Evolutionary conservation across 2,329 filamentous ascomycete genomes (phyloP).

Genomic region (Aphanoascus verrucosus): DNA sequence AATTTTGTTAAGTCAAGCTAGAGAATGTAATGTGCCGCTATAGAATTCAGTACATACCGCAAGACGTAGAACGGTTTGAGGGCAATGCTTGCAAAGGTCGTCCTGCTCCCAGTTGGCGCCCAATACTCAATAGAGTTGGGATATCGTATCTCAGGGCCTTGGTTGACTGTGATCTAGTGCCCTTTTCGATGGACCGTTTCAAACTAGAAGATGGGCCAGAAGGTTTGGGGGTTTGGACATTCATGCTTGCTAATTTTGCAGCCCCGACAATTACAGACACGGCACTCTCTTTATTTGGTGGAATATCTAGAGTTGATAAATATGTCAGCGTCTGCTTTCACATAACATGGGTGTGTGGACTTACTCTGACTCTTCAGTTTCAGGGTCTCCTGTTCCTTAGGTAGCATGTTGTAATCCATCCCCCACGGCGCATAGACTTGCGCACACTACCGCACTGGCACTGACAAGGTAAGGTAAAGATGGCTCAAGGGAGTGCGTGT

Average conservation of each 20-base stretch:
- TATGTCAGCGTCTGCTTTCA: background rate
- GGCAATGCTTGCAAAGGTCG: background rate
- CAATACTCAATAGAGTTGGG: slow-evolving; percentile 29
- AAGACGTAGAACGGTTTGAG: background rate
- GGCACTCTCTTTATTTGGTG: background rate
- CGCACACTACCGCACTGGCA: background rate
- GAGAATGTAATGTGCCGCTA: background rate
- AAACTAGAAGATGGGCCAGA: background rate
- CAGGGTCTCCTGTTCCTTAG: background rate
- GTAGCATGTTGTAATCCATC: background rate
- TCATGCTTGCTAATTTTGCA: background rate
- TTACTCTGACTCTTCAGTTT: background rate
- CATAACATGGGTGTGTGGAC: background rate
- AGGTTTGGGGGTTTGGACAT: background rate
- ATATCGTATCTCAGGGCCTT: slow-evolving; percentile 28
- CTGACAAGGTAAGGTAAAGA: background rate
- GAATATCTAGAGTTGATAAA: background rate
- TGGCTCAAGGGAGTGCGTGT: slow-evolving; percentile 5
- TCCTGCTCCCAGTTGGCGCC: slow-evolving; percentile 14
- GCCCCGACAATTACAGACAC: background rate
- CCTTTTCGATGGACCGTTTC: background rate
- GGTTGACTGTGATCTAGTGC: background rate
- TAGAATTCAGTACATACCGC: background rate
- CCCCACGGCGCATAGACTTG: background rate
- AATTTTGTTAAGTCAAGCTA: background rate